A percentile compares a stretch with the other conserved stretches of the same genome.
phyloP scores from a whole-genome alignment of 352 stramenopile genomes.

The Globisporangium ultimum region DNA sequence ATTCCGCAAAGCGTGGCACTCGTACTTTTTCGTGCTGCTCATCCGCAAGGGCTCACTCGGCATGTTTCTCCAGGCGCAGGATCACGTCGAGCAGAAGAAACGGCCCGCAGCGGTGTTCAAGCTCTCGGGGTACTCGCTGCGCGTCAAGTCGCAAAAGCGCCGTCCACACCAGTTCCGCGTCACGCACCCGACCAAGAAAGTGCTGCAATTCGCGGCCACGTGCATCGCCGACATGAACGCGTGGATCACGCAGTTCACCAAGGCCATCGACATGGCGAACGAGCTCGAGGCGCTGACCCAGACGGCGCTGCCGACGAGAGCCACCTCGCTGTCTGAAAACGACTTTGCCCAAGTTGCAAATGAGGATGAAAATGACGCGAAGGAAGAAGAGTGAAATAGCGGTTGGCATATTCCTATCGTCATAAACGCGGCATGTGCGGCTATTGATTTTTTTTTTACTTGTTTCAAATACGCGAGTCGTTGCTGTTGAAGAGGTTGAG shows the following conservation, averaged over 20 bases:
- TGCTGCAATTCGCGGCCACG: constrained; percentile 47
- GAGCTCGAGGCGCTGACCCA: constrained; percentile 33
- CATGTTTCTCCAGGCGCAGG: constrained; percentile 51
- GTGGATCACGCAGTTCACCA: constrained; percentile 60
- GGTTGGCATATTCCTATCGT: no score
- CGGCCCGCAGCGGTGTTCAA: constrained; percentile 60
- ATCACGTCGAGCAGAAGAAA: constrained; percentile 40
- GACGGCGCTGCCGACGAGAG: constrained; percentile 1
- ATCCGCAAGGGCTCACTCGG: constrained; percentile 69
- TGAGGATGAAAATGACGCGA: not conserved
- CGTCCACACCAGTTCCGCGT: constrained; percentile 63
- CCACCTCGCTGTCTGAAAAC: constrained; percentile 1
- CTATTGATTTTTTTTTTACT: not conserved
- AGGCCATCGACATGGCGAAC: constrained; percentile 57
- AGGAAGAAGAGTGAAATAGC: not conserved
- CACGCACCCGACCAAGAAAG: constrained; percentile 54
- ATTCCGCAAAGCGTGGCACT: constrained; percentile 61
- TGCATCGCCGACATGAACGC: constrained; percentile 70
- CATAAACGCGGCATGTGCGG: no score
- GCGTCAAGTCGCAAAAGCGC: constrained; percentile 62
- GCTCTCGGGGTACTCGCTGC: constrained; percentile 61
- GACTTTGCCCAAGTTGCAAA: constrained; percentile 11
- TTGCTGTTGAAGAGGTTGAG: not conserved
- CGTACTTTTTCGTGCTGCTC: constrained; percentile 70
- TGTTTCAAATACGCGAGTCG: no score